Evolutionary conservation across 2,329 filamentous ascomycete genomes (phyloP), one percentile per base, ranked within the genome.

Genomic region (Endocalyx cinctus): DNA sequence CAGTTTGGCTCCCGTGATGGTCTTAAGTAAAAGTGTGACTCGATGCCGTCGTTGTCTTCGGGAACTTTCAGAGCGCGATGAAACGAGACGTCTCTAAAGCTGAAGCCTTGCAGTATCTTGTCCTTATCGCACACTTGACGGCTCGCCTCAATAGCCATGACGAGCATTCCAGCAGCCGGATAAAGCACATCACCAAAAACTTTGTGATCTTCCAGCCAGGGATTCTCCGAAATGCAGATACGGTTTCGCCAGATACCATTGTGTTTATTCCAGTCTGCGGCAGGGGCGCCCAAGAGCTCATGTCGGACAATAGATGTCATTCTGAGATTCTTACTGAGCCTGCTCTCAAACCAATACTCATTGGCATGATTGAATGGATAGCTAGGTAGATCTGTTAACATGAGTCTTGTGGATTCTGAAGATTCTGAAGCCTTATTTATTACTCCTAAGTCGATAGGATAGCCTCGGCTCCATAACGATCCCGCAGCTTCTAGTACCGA

Each of bases 171-270:
- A 7, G 51, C 48, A 22, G 47, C 54, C n/a, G 54, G 54, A 15
- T 51, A 56, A 5, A 57, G 31, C 18, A 49, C 39, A 17, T 48
- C 40, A n/a, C 41, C 39, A 2, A 39, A 41, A 5, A 57, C 48
- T 19, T 40, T 43, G 29, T 56, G 54, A 33, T 58, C 51, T 12
- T 41, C 27, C 5, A 57, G 27, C 54, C 53, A 58, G 11, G 53
- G 51, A 31, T 35, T 49, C 30, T 43, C 52, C 25, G 22, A 38
- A 17, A 42, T 31, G 11, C 30, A 41, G 17, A 42, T 47, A 13
- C 34, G 38, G 27, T 55, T 48, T 14, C 45, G 43, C 54, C 54
- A 57, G 22, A 45, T 34, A 3, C 51, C 47, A 17, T 48, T 46
- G 5, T 41, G 28, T 8, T 33, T 38, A 17, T 51, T 46, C 29